phyloP scores from a whole-genome alignment of 2,329 filamentous ascomycete genomes.

The Domatiomyces catenatus region DNA sequence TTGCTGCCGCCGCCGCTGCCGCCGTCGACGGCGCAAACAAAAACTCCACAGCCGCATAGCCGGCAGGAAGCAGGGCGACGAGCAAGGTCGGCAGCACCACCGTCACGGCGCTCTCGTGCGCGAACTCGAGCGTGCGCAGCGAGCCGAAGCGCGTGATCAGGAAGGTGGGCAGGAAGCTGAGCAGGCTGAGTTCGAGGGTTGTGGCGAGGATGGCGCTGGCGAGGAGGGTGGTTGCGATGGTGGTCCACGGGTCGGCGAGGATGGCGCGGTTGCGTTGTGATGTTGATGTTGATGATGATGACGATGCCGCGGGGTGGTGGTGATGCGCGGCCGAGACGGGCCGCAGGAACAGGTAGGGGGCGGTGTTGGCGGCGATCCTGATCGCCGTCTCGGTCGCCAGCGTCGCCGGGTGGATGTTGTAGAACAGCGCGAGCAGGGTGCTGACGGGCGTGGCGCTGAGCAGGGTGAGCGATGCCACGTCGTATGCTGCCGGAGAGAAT shows the following conservation, averaged over 20 bases:
- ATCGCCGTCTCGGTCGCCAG: conserved; percentile 48
- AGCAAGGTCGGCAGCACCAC: conserved; percentile 24
- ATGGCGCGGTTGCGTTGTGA: conserved; percentile 48
- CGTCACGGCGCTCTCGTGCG: conserved; percentile 46
- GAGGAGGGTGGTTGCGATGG: conserved; percentile 50
- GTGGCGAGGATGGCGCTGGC: conserved; percentile 60
- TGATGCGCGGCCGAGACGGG: conserved; percentile 50
- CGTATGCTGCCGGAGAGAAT: conserved; percentile 35
- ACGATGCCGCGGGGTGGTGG: conserved; percentile 29
- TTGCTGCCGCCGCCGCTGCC: conserved; percentile 23
- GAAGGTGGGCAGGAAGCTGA: conserved; percentile 53
- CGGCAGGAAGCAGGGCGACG: conserved; percentile 48
- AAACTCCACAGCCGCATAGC: conserved; percentile 57
- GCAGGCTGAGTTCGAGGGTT: conserved; percentile 53
- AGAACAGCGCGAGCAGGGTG: conserved; percentile 65
- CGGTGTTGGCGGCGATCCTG: conserved; percentile 51
- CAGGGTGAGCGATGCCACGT: conserved; percentile 49
- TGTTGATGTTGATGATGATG: conserved; percentile 1
- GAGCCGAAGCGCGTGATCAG: conserved; percentile 63
- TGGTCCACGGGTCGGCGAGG: conserved; percentile 46
- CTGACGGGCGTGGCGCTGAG: conserved; percentile 62
- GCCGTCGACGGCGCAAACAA: conserved; percentile 50
- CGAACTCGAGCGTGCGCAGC: conserved; percentile 52
- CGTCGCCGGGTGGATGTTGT: conserved; percentile 49
- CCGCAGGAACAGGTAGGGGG: conserved; percentile 63